Conservation (phyloP, 805 yeast genomes). For the Wickerhamiella kazuoi region DNA sequence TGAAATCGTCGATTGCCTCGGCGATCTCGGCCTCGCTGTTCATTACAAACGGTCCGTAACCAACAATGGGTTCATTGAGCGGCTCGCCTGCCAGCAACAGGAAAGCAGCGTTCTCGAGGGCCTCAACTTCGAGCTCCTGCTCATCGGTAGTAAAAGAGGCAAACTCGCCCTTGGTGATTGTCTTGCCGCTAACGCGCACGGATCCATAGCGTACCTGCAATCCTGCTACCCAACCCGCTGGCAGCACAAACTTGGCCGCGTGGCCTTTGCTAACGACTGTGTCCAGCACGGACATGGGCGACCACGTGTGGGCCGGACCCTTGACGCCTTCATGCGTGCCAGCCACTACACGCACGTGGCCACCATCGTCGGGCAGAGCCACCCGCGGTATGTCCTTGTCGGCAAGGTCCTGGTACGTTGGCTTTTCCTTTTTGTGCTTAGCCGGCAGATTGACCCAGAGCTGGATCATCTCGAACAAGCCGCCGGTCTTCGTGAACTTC, state of each 20-base stretch:
- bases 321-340: slow-evolving; percentile 61
- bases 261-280: slow-evolving; percentile 50
- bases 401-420: slow-evolving; percentile 60
- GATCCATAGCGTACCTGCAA: slow-evolving; percentile 49
- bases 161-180: slow-evolving; percentile 11
- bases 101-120: slow-evolving; percentile 34
- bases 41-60: slow-evolving; percentile 89
- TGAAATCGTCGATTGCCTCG: slow-evolving; percentile 56
- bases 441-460: slow-evolving; percentile 72
- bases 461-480: slow-evolving; percentile 52
- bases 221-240: slow-evolving; percentile 46
- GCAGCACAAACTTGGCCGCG: slow-evolving; percentile 38
- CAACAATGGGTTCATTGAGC: slow-evolving; percentile 60
- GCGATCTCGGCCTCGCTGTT: slow-evolving; percentile 46
- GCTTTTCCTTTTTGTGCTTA: slow-evolving; percentile 40
- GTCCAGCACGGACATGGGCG: slow-evolving; percentile 62
- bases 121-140: slow-evolving; percentile 13
- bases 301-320: slow-evolving; percentile 55
- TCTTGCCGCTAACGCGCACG: slow-evolving; percentile 29
- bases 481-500: slow-evolving; percentile 14
- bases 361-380: slow-evolving; percentile 32
- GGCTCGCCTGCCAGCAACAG: slow-evolving; percentile 61
- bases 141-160: slow-evolving; percentile 30
- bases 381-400: slow-evolving; percentile 53
- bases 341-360: slow-evolving; percentile 51